A percentile compares a stretch with the other conserved stretches of the same genome.
Evolutionary conservation across 495 filamentous ascomycete genomes (phyloP).

Genomic region (Penicillium herquei): DNA sequence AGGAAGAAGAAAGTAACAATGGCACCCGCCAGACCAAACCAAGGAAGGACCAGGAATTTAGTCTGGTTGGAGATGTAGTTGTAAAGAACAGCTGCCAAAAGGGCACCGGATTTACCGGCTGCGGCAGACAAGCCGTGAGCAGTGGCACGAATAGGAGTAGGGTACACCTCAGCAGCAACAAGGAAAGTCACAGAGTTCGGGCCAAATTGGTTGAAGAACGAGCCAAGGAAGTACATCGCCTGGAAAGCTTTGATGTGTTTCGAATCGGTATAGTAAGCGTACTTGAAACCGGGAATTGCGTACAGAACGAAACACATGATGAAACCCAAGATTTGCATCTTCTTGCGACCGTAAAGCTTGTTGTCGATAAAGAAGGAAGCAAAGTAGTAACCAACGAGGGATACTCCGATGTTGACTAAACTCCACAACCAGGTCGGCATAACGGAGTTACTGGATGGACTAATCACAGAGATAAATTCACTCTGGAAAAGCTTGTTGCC

Average conservation of each 20-base stretch:
- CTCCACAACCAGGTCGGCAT: conserved; percentile 90
- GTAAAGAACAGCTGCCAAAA: conserved; percentile 79
- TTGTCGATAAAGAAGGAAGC: conserved; percentile 81
- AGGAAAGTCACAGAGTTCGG: conserved; percentile 92
- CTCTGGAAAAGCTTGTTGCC: conserved; percentile 95
- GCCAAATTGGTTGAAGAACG: conserved; percentile 96
- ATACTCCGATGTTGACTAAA: conserved; percentile 78
- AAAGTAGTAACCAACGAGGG: conserved; percentile 79
- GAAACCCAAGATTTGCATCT: conserved; percentile 91
- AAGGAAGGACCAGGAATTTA: conserved; percentile 86
- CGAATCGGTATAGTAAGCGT: conserved; percentile 67
- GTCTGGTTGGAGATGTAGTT: conserved; percentile 77
- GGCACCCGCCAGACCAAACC: conserved; percentile 85
- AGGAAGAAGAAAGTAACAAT: conserved; percentile 76
- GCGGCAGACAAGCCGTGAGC: conserved; percentile 89
- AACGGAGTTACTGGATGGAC: conserved; percentile 57
- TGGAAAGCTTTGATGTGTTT: conserved; percentile 76
- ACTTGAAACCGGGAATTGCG: conserved; percentile 80
- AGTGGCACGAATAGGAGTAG: conserved; percentile 83
- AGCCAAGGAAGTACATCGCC: conserved; percentile 87
- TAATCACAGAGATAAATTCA: conserved; percentile 78
- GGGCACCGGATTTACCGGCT: conserved; percentile 77
- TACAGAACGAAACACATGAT: conserved; percentile 83
- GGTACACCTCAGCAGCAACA: conserved; percentile 87
- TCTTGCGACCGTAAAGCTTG: conserved; percentile 88